Conservation (phyloP, 345 rosid species). For the Syzygium jambos region DNA sequence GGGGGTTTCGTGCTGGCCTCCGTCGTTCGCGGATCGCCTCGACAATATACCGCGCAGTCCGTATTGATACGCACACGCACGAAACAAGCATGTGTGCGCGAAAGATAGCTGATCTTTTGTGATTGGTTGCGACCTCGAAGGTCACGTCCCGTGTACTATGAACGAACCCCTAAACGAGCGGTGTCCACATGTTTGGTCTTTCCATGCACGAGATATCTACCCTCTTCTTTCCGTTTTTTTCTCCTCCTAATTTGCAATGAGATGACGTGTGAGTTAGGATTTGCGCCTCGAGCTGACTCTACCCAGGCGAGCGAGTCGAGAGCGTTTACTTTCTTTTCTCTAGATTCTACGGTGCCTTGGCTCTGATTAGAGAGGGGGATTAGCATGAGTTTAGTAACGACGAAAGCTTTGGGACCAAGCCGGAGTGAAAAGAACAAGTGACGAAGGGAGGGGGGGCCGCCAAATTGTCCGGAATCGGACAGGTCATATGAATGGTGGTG, state of each 20-base stretch:
- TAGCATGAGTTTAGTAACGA: neutral
- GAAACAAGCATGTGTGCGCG: neutral
- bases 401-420: neutral
- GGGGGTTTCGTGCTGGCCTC: accelerated
- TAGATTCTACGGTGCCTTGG: neutral
- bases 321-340: neutral
- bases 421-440: neutral
- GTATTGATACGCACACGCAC: neutral
- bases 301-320: no score
- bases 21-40: neutral
- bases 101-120: neutral
- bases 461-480: neutral
- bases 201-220: neutral
- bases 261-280: no score
- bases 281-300: no score
- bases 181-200: neutral
- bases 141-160: neutral
- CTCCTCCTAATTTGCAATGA: neutral
- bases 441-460: no score
- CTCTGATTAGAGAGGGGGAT: neutral
- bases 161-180: neutral
- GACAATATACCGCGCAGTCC: accelerated
- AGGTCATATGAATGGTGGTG: neutral
- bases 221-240: neutral
- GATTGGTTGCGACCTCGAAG: neutral